Percentiles rank a stretch among this genome's conserved stretches.
Conservation (phyloP, 2,329 filamentous ascomycete genomes). For the Monosporascus ibericus region DNA sequence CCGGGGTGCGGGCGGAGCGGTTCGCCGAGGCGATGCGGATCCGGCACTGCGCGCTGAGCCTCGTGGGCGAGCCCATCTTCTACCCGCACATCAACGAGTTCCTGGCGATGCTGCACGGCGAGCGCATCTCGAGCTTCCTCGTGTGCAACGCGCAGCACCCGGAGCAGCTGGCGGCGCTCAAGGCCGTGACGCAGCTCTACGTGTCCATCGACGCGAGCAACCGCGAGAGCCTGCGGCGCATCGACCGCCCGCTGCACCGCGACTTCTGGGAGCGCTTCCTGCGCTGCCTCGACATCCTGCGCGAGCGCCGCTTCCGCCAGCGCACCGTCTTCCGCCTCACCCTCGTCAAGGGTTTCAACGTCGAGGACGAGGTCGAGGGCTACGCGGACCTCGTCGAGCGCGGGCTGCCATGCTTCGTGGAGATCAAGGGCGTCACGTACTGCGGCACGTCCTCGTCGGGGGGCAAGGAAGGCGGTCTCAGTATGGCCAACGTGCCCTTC, state of each 20-base stretch:
- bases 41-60: slow-evolving; percentile 81
- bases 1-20: slow-evolving; percentile 83
- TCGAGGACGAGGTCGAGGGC: slow-evolving; percentile 85
- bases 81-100: slow-evolving; percentile 97
- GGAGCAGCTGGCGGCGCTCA: slow-evolving; percentile 74
- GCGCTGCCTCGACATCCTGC: slow-evolving; percentile 81
- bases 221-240: slow-evolving; percentile 76
- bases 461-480: slow-evolving; percentile 74
- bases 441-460: slow-evolving; percentile 85
- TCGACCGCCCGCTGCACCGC: slow-evolving; percentile 86
- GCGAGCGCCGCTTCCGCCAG: slow-evolving; percentile 75
- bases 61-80: slow-evolving; percentile 98
- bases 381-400: slow-evolving; percentile 86
- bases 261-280: slow-evolving; percentile 98
- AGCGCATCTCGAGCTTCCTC: slow-evolving; percentile 87
- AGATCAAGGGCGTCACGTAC: slow-evolving; percentile 95
- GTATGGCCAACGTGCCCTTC: slow-evolving; percentile 97
- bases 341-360: slow-evolving; percentile 95
- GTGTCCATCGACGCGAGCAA: slow-evolving; percentile 95
- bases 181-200: slow-evolving; percentile 90
- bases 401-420: slow-evolving; percentile 84
- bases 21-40: slow-evolving; percentile 92
- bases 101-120: slow-evolving; percentile 71
- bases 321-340: slow-evolving; percentile 93
- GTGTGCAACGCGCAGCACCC: slow-evolving; percentile 98